A percentile compares a stretch with the other conserved stretches of the same genome.
Conservation (phyloP, 2,329 filamentous ascomycete genomes). For the Colletotrichum musae region DNA sequence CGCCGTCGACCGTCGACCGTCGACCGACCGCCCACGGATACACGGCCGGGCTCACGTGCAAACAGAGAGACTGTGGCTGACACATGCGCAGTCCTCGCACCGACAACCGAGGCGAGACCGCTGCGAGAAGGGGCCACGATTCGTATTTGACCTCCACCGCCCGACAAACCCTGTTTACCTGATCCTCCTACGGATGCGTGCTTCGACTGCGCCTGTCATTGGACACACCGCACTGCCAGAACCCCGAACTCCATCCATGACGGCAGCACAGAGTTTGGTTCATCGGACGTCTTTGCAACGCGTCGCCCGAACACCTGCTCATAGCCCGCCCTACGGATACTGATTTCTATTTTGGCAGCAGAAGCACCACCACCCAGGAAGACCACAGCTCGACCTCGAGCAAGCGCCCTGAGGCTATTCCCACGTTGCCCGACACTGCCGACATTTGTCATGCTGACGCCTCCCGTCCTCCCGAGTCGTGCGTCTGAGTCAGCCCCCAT, state of each 20-base stretch:
- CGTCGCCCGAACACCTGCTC: conserved; percentile 24
- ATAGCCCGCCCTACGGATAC: no score
- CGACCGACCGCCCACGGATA: conserved; percentile 13
- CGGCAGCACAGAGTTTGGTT: conserved; percentile 27
- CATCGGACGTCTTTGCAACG: conserved; percentile 16
- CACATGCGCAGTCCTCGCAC: conserved; percentile 23
- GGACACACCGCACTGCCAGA: background rate
- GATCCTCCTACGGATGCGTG: no score
- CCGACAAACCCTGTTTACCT: conserved; percentile 14
- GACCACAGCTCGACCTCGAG: no score
- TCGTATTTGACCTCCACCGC: conserved; percentile 20
- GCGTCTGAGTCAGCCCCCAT: conserved; percentile 18
- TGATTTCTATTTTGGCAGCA: no score
- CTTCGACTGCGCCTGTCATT: background rate
- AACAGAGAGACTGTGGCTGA: conserved; percentile 2
- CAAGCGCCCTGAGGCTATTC: conserved; percentile 19
- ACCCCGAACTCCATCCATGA: background rate
- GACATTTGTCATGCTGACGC: conserved; percentile 28
- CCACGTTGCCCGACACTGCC: conserved; percentile 24
- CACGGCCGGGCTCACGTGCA: conserved; percentile 33
- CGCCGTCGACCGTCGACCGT: conserved; percentile 3
- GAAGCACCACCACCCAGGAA: no score
- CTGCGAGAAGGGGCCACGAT: conserved; percentile 9
- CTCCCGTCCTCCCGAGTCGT: conserved; percentile 22
- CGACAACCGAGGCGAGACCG: conserved; percentile 34